Evolutionary conservation across 208 protist species (phyloP), one percentile per base, ranked within the genome.

Genomic region (Leishmania lainsoni): DNA sequence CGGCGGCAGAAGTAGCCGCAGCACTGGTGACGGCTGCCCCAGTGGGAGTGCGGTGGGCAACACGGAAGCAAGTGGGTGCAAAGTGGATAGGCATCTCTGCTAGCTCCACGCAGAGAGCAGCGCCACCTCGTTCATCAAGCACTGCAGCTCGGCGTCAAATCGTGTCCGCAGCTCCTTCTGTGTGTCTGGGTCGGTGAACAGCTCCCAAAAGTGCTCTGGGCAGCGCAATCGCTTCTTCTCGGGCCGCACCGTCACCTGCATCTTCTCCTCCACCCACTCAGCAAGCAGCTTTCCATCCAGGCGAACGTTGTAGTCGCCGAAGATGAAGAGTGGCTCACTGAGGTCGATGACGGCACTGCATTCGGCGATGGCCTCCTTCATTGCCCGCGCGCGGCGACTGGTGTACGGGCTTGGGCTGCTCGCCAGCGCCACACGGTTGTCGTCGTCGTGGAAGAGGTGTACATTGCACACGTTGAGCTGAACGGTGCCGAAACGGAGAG

Each of bases 241-340:
- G n/a, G 89, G 71, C n/a, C 79, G 78, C 17, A 95, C 71, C 26
- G 89, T 81, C 26, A 93, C 86, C 26, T 83, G 76, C 48, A 81
- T n/a, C 42, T 65, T 73, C 73, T 85, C 82, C 79, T 76, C 76
- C 51, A 89, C 58, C 79, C 92, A 82, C 82, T 84, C 78, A 42
- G 84, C 58, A 0, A 94, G 54, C 9, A 42, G 52, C 61, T 84
- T 81, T 29, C 84, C 84, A 74, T 97, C 92, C 29, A 97, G 78
- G 6, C 91, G 89, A 5, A 88, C 78, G 80, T 95, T 97, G 78
- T 90, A 89, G 85, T 97, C 94, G 45, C 94, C 94, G 83, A 92
- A 93, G 54, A 97, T 56, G 75, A 95, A 94, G 16, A 97, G 73
- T 26, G 94, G 88, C 76, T 95, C 94, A 16, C 90, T 78, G 39